phyloP scores from a whole-genome alignment of 768 basidiomycete genomes.

The Agrocybe pediades region DNA sequence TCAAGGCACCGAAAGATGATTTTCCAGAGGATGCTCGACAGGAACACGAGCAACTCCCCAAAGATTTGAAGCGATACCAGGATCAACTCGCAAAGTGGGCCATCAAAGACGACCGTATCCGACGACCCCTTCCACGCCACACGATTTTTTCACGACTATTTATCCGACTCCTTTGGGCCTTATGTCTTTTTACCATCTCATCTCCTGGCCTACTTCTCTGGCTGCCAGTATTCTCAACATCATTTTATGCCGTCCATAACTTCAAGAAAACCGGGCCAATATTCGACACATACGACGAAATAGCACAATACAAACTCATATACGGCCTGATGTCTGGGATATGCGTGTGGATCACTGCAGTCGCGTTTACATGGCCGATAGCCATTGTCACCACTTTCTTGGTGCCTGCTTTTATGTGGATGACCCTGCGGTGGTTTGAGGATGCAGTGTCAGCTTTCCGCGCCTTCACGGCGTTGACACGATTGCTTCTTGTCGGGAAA shows the following conservation, averaged over 20 bases:
- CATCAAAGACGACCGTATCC: constrained; percentile 86
- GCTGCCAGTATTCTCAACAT: constrained; percentile 75
- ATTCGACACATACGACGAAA: constrained; percentile 88
- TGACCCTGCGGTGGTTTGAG: constrained; percentile 86
- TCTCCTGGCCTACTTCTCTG: constrained; percentile 81
- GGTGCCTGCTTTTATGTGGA: constrained; percentile 85
- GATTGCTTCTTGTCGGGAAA: constrained; percentile 65
- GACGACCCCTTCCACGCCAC: constrained; percentile 56
- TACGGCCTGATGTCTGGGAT: constrained; percentile 79
- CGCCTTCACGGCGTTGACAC: constrained; percentile 63
- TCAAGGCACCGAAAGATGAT: constrained; percentile 47
- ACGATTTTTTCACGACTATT: constrained; percentile 64
- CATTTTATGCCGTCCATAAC: constrained; percentile 68
- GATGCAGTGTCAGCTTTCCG: constrained; percentile 81
- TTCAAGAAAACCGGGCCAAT: constrained; percentile 83
- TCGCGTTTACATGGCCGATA: constrained; percentile 64
- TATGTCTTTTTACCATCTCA: constrained; percentile 63
- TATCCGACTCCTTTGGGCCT: constrained; percentile 65
- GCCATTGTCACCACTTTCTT: constrained; percentile 55
- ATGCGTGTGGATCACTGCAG: constrained; percentile 59
- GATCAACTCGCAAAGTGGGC: constrained; percentile 65
- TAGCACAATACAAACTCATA: constrained; percentile 86
- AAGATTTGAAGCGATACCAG: constrained; percentile 77
- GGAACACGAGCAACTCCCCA: constrained; percentile 35
- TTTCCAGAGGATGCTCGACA: constrained; percentile 21